Conservation (phyloP, 177 flowering plant species). For the Vitis hybrid region DNA sequence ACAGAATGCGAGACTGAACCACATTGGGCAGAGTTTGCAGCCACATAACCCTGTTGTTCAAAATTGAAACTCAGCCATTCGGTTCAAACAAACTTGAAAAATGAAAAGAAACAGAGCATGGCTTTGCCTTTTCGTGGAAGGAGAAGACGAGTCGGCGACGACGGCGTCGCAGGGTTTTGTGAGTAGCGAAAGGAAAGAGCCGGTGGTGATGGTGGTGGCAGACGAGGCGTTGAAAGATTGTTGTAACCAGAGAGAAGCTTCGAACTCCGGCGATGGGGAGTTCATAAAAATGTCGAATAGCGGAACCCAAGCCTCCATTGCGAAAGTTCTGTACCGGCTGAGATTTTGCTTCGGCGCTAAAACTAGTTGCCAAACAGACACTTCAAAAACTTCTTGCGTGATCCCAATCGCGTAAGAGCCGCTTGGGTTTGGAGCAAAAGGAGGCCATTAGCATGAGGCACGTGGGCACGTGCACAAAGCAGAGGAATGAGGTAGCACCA, state of each 20-base stretch:
- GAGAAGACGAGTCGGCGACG: constrained; percentile 7
- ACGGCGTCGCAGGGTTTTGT: constrained; percentile 28
- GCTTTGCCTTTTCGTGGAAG: constrained; percentile 29
- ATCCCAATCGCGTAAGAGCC: too few relatives aligned
- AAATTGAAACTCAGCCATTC: background rate
- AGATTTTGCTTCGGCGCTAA: background rate
- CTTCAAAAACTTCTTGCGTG: too few relatives aligned
- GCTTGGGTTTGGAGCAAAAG: too few relatives aligned
- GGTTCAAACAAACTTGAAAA: constrained; percentile 2
- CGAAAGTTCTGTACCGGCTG: background rate
- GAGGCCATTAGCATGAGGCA: too few relatives aligned
- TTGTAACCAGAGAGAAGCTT: constrained; percentile 69
- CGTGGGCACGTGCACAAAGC: too few relatives aligned
- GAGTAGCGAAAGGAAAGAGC: constrained; percentile 49
- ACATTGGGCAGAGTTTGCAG: constrained; percentile 62
- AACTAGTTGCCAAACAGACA: too few relatives aligned
- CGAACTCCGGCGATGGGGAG: constrained; percentile 62
- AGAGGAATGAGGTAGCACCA: too few relatives aligned
- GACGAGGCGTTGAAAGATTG: constrained; percentile 34
- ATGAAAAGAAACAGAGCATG: background rate
- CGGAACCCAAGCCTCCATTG: constrained; percentile 71
- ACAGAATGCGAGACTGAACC: constrained; percentile 61
- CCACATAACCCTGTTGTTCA: constrained; percentile 48
- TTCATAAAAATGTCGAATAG: constrained; percentile 69
- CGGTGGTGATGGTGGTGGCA: constrained; percentile 32